Evolutionary conservation across 106 monocot species (phyloP).

Genomic region (Dendrobium catenatum): DNA sequence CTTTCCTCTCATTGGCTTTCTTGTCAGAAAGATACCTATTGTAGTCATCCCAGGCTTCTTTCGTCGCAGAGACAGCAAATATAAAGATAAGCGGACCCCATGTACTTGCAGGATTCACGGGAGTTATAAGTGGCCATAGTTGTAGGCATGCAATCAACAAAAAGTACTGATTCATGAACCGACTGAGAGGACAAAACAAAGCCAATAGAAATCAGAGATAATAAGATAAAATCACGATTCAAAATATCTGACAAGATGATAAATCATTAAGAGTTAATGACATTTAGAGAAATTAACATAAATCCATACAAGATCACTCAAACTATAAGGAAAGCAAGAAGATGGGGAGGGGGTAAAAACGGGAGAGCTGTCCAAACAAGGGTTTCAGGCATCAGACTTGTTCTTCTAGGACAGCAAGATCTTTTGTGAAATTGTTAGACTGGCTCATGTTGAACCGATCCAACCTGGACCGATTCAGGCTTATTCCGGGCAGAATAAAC

Average conservation of each 20-base stretch:
- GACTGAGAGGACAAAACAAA: conserved; percentile 37
- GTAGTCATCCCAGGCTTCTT: conserved; percentile 99
- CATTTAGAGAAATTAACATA: not conserved
- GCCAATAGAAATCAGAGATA: not conserved
- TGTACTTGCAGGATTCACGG: conserved; percentile 94
- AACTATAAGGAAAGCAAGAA: not conserved
- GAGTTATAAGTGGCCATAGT: conserved; percentile 90
- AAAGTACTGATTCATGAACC: conserved; percentile 99
- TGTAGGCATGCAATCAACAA: conserved; percentile 94
- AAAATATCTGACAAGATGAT: not conserved
- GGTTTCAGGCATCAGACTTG: too few relatives aligned
- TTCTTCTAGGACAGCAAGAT: too few relatives aligned
- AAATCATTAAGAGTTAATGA: not conserved
- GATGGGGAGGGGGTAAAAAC: too few relatives aligned
- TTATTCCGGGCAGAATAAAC: too few relatives aligned
- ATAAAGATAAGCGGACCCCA: conserved; percentile 97
- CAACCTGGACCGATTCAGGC: too few relatives aligned
- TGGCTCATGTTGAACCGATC: too few relatives aligned
- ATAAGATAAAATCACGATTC: not conserved
- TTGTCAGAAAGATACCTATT: conserved; percentile 95
- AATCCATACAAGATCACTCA: conserved; percentile 2
- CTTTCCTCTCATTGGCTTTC: conserved; percentile 90
- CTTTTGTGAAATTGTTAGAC: too few relatives aligned
- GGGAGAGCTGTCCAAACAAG: too few relatives aligned
- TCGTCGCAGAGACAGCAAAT: conserved; percentile 87